Percentiles rank a stretch among this genome's conserved stretches.
These are phyloP conservation scores for Hypoxylon fragiforme DNA, from an alignment of 495 filamentous ascomycete species.

Conservation along the genomic window DNA sequence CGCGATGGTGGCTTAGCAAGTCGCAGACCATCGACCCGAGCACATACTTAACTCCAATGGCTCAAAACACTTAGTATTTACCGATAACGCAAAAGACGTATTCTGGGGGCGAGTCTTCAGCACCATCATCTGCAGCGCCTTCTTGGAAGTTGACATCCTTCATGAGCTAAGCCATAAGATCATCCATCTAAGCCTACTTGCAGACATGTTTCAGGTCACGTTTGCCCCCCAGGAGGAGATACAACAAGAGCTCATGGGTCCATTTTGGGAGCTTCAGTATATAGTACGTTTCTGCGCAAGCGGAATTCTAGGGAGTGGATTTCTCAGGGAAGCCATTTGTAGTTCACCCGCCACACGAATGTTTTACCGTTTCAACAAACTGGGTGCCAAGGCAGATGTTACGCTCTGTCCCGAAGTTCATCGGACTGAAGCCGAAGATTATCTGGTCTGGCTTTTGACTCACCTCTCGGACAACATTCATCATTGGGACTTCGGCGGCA, in stretches of 20 bases:
- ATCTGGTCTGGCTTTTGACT: not conserved
- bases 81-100: not conserved
- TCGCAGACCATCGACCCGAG: slow-evolving; percentile 49
- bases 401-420: not conserved
- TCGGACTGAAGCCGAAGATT: not conserved
- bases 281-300: not conserved
- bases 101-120: not conserved
- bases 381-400: not conserved
- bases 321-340: not conserved
- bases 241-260: not conserved
- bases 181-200: not conserved
- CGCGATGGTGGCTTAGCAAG: slow-evolving; percentile 35
- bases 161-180: not conserved
- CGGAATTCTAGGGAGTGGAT: not conserved
- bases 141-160: not conserved
- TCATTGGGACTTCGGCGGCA: not conserved
- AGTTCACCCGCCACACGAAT: slow-evolving; percentile 1
- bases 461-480: not conserved
- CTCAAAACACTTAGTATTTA: slow-evolving; percentile 31
- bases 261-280: not conserved
- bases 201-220: not conserved
- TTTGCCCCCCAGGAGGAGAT: not conserved
- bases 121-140: not conserved
- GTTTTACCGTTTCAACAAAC: not conserved
- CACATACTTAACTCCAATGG: slow-evolving; percentile 38